Percentiles rank a stretch among this genome's conserved stretches.
These are phyloP conservation scores for Metschnikowia matae DNA, from an alignment of 805 yeast species.

Conservation along the genomic window DNA sequence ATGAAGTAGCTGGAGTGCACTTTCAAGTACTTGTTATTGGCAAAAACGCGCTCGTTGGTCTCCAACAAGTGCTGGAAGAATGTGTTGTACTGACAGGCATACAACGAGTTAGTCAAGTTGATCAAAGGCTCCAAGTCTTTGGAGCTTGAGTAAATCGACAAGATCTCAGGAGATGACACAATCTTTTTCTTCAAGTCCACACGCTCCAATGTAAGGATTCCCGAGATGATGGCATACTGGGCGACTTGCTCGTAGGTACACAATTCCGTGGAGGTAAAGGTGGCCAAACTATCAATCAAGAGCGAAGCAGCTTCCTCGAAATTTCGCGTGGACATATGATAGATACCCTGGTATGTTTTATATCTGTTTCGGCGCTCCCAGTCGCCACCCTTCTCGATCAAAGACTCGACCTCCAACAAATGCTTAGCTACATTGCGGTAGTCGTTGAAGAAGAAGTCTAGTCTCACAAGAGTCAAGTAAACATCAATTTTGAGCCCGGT, in stretches of 20 bases:
- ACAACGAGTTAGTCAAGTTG: slow-evolving; percentile 77
- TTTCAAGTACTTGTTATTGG: slow-evolving; percentile 59
- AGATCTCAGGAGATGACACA: slow-evolving; percentile 90
- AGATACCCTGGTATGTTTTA: slow-evolving; percentile 87
- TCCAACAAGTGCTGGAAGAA: slow-evolving; percentile 74
- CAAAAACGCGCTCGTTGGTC: slow-evolving; percentile 68
- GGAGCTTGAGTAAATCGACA: slow-evolving; percentile 71
- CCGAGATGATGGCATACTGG: slow-evolving; percentile 82
- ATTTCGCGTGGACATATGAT: slow-evolving; percentile 77
- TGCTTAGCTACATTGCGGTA: slow-evolving; percentile 62
- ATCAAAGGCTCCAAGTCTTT: slow-evolving; percentile 74
- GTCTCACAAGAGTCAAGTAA: slow-evolving; percentile 71
- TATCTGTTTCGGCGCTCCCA: slow-evolving; percentile 97
- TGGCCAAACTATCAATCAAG: slow-evolving; percentile 86
- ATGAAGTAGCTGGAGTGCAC: slow-evolving; percentile 81
- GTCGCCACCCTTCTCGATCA: slow-evolving; percentile 96
- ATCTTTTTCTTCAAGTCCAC: slow-evolving; percentile 78
- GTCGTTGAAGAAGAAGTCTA: slow-evolving; percentile 89
- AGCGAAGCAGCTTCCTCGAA: slow-evolving; percentile 81
- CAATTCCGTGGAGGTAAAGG: slow-evolving; percentile 90
- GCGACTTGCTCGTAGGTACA: slow-evolving; percentile 88
- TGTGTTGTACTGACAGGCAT: slow-evolving; percentile 80
- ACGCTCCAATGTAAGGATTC: slow-evolving; percentile 76
- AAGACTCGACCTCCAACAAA: slow-evolving; percentile 64
- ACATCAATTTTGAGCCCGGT: slow-evolving; percentile 90